Percentiles rank a stretch among this genome's conserved stretches.
Evolutionary conservation across 1,284 basidiomycete genomes (phyloP).

Genomic region (Ceratobasidium sp.): DNA sequence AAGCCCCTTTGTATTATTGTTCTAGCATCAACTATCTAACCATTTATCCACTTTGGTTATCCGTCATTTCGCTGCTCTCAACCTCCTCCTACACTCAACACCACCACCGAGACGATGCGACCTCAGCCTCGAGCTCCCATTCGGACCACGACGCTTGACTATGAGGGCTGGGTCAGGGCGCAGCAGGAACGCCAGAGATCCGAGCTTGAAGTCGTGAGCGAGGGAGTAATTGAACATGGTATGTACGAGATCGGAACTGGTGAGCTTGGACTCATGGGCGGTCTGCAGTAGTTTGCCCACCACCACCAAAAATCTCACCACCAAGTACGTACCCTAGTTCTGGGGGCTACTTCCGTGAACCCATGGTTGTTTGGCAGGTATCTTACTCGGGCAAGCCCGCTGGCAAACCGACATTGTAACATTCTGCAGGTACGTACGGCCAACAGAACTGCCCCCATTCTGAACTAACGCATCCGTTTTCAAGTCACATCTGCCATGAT

Average conservation of each 20-base stretch:
- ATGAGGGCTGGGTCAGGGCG: conserved; percentile 35
- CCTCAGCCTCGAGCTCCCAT: conserved; percentile 27
- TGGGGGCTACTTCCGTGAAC: not conserved
- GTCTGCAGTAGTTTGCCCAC: conserved; percentile 24
- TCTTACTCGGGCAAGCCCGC: not conserved
- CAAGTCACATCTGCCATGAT: conserved; percentile 29
- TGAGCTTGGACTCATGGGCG: conserved; percentile 8
- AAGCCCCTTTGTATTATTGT: conserved; percentile 19
- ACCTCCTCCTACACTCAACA: conserved; percentile 9
- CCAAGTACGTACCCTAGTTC: not conserved
- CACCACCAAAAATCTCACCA: conserved; percentile 23
- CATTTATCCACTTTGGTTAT: not conserved
- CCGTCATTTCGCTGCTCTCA: not conserved
- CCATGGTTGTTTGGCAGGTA: not conserved
- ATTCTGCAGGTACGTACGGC: conserved; percentile 19
- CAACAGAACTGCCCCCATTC: not conserved
- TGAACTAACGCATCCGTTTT: not conserved
- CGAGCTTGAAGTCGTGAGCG: not conserved
- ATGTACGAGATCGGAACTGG: not conserved
- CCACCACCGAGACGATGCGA: conserved; percentile 6
- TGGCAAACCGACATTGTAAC: conserved; percentile 42
- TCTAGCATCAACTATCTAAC: not conserved
- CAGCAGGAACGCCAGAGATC: conserved; percentile 2
- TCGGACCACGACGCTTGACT: conserved; percentile 27
- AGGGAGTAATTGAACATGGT: conserved; percentile 21